Percentiles rank a stretch among this genome's conserved stretches.
These are phyloP conservation scores for Solanum chacoense DNA, from an alignment of 305 asterid genomes.

Conservation along the genomic window DNA sequence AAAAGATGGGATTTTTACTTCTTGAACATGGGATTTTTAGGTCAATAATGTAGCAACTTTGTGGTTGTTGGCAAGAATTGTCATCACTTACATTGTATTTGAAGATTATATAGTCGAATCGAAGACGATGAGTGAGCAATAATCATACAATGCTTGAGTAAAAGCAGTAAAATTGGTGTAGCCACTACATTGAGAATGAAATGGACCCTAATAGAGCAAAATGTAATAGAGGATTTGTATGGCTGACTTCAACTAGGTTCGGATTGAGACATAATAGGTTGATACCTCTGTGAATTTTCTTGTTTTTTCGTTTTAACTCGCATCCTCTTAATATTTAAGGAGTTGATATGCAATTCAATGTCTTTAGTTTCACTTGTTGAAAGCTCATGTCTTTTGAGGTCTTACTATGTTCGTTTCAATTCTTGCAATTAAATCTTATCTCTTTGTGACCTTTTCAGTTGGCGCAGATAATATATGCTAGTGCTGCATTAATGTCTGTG, in stretches of 20 bases:
- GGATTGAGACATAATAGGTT: background rate
- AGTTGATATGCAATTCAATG: background rate
- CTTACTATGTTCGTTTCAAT: background rate
- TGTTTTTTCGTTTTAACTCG: background rate
- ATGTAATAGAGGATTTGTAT: background rate
- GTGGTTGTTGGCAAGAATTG: background rate
- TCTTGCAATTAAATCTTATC: background rate
- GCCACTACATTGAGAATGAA: background rate
- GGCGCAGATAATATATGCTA: background rate
- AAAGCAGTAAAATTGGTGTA: background rate
- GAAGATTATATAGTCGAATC: background rate
- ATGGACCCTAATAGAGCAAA: background rate
- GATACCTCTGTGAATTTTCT: background rate
- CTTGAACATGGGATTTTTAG: background rate
- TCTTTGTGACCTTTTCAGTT: background rate
- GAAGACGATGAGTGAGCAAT: background rate
- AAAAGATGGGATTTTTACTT: background rate
- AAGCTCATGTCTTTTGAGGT: background rate
- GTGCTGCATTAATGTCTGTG: background rate
- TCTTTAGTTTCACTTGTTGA: background rate
- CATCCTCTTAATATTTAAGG: too few species aligned
- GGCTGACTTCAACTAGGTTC: background rate
- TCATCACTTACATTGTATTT: background rate
- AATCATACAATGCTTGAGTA: background rate
- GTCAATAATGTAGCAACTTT: background rate